These are phyloP conservation scores for Flaveria trinervia DNA, from an alignment of 129 eudicot species.

Conservation along the genomic window DNA sequence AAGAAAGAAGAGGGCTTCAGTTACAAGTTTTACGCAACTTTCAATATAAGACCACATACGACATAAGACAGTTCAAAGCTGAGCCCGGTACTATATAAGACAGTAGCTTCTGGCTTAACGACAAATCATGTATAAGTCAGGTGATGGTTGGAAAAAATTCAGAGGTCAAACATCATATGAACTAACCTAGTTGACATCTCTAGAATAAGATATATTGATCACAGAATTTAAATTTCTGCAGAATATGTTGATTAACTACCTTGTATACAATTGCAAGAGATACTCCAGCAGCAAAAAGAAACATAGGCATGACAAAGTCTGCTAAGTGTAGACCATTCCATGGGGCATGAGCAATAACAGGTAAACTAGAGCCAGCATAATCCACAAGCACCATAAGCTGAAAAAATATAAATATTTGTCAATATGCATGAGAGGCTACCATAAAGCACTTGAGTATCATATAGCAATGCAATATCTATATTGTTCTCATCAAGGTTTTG, in stretches of 20 bases:
- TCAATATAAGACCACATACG: too few relatives aligned
- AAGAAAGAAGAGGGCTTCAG: conserved; percentile 16
- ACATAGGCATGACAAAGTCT: conserved; percentile 85
- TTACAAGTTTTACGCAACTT: too few relatives aligned
- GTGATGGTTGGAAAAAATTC: too few relatives aligned
- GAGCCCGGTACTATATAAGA: too few relatives aligned
- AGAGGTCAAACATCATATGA: conserved; percentile 15
- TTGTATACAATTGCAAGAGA: conserved; percentile 74
- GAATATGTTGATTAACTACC: conserved; percentile 41
- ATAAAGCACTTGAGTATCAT: conserved; percentile 5
- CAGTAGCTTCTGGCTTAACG: too few relatives aligned
- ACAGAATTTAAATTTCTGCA: not conserved
- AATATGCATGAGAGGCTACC: not conserved
- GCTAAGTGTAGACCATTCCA: conserved; percentile 83
- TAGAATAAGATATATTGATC: conserved; percentile 10
- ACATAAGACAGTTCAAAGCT: too few relatives aligned
- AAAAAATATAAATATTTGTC: conserved; percentile 7
- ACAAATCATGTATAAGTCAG: too few relatives aligned
- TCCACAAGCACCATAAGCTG: conserved; percentile 89
- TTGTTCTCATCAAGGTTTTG: not conserved
- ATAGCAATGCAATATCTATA: conserved; percentile 3
- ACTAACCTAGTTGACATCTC: conserved; percentile 8
- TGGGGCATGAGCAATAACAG: conserved; percentile 69
- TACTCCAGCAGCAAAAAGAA: conserved; percentile 76
- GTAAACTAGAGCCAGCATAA: conserved; percentile 65